A percentile compares a stretch with the other conserved stretches of the same genome.
Evolutionary conservation across 2,329 filamentous ascomycete genomes (phyloP).

Genomic region (Fusarium bulbicola): DNA sequence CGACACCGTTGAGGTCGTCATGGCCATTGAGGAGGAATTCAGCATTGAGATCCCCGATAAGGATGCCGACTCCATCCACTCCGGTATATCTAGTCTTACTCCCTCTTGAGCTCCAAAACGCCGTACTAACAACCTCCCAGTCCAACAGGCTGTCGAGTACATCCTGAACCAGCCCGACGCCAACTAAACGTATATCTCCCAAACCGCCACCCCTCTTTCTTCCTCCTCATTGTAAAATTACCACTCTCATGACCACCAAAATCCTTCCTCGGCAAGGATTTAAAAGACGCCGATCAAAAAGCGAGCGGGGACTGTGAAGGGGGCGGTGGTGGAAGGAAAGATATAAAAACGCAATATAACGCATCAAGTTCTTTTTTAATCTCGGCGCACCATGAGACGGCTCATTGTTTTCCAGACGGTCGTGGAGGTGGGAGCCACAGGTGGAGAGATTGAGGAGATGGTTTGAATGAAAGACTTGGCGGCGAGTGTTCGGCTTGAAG

Average conservation of each 20-base stretch:
- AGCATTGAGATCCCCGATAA: constrained; percentile 98
- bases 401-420: constrained; percentile 28
- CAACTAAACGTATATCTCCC: constrained; percentile 59
- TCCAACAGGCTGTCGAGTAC: constrained; percentile 94
- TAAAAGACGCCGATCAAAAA: constrained; percentile 29
- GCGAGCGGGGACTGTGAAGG: neutral
- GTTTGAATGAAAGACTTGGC: constrained; percentile 27
- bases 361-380: constrained; percentile 28
- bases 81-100: constrained; percentile 67
- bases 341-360: constrained; percentile 23
- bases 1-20: constrained; percentile 99
- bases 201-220: constrained; percentile 11
- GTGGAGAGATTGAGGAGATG: neutral
- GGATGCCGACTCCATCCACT: constrained; percentile 93
- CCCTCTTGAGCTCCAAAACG: neutral
- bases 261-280: constrained; percentile 31
- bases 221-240: constrained; percentile 43
- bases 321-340: constrained; percentile 2
- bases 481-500: constrained; percentile 8
- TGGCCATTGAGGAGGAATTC: constrained; percentile 96
- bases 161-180: constrained; percentile 93
- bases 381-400: constrained; percentile 35
- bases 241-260: constrained; percentile 22
- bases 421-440: constrained; percentile 7
- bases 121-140: constrained; percentile 54